Evolutionary conservation across 805 yeast species (phyloP), one percentile per base, ranked within the genome.

Genomic region (Helenozyma baotianmanensis): DNA sequence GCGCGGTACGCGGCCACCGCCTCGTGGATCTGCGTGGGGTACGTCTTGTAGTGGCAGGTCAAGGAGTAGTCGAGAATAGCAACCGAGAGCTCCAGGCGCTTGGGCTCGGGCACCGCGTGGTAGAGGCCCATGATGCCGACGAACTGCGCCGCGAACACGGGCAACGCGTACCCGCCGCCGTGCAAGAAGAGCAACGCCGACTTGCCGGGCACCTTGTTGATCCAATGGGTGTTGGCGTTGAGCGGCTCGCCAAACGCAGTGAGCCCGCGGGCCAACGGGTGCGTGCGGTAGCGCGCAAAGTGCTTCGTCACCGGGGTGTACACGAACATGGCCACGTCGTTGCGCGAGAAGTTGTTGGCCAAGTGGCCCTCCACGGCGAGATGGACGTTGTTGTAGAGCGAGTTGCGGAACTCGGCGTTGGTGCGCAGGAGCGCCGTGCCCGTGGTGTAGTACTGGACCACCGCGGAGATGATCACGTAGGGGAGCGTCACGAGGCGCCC

Each of bases 381-480:
- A 27, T 54, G 51, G 14, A 60, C 25, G 38, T 59, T 61, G 23
- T 59, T 60, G 43, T 45, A 47, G 9, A 56, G 43, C 9, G 62
- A 55, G 27, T 51, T 32, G 21, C 44, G 39, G 41, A 59, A 58
- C 33, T 60, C 61, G 14, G 32, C 29, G 40, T 47, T 53, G 29
- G 63, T 57, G 12, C 34, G 40, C 14, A 51, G 51, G 42, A 51
- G 54, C 6, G 53, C 33, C 2, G 67, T 60, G 7, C 65, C 65
- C n/a, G 39, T 42, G 6, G 65, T 61, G 34, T 51, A 58, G 37
- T 54, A 61, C 31, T 51, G 48, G 23, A 56, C 19, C 5, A 41
- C 33, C 5, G 61, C 39, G 16, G 40, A 36, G 10, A 53, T 14
- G 2, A 48, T 32, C 3, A 43, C 48, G n/a, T 28, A 32, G 7